These are phyloP conservation scores for Pseudogymnoascus sp. DNA, from an alignment of 2,329 filamentous ascomycete species.

Conservation along the genomic window DNA sequence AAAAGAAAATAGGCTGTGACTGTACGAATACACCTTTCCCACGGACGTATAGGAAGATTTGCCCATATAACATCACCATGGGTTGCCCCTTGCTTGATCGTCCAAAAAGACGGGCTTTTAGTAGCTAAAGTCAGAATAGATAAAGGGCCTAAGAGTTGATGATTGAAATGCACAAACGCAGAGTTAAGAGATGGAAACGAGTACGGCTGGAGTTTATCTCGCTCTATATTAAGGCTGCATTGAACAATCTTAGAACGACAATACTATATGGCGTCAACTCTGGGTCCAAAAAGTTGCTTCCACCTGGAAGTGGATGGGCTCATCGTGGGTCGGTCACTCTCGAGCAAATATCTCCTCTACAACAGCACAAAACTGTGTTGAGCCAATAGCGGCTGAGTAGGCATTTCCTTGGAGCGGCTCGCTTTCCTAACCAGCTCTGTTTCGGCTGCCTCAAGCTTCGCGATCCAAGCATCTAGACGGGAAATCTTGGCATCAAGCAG, in stretches of 20 bases:
- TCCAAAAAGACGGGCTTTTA: constrained; percentile 10
- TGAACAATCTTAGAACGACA: constrained; percentile 75
- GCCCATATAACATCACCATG: constrained; percentile 87
- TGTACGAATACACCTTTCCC: constrained; percentile 70
- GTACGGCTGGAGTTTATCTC: constrained; percentile 72
- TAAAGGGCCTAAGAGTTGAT: constrained; percentile 62
- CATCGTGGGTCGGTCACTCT: constrained; percentile 72
- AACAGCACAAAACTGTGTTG: not conserved
- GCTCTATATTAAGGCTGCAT: constrained; percentile 79
- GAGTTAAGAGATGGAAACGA: constrained; percentile 84
- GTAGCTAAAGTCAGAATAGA: constrained; percentile 44
- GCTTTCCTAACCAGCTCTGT: constrained; percentile 71
- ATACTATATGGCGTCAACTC: constrained; percentile 87
- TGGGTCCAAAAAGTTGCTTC: constrained; percentile 72
- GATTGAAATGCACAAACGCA: constrained; percentile 93
- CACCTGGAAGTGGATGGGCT: constrained; percentile 59
- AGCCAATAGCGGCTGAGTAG: not conserved
- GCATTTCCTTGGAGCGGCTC: constrained; percentile 37
- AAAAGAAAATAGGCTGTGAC: constrained; percentile 55
- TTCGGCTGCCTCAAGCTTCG: constrained; percentile 66
- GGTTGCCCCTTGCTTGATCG: constrained; percentile 54
- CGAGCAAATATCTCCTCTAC: not conserved
- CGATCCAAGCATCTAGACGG: constrained; percentile 59
- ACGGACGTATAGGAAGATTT: constrained; percentile 89
- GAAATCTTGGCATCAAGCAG: constrained; percentile 74